Conservation (phyloP, 306 rosid genomes). For the Ormosia emarginata region DNA sequence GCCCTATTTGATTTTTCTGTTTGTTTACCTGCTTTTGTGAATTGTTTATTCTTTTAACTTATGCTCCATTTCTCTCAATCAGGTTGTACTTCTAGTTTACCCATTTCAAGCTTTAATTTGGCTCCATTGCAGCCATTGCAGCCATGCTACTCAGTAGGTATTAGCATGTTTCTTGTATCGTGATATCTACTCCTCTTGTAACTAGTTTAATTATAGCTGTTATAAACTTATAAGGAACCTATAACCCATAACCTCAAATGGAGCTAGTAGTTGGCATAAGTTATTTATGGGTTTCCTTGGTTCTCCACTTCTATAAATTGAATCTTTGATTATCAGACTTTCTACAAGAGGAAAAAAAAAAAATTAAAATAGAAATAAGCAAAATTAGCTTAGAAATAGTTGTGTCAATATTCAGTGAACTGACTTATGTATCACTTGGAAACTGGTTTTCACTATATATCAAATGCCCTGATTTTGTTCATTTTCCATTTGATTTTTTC, state of each 20-base stretch:
- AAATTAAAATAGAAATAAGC: background rate
- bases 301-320: background rate
- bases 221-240: background rate
- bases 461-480: background rate
- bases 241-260: background rate
- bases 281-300: background rate
- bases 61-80: slow-evolving; percentile 25
- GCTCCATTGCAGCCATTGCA: no score
- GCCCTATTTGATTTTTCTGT: background rate
- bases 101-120: slow-evolving; percentile 80
- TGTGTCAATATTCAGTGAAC: background rate
- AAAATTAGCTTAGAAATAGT: background rate
- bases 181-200: background rate
- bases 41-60: background rate
- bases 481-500: background rate
- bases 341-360: background rate
- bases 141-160: background rate
- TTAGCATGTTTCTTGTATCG: background rate
- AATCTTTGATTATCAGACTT: background rate
- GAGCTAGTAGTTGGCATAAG: background rate
- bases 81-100: slow-evolving; percentile 69
- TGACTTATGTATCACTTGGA: background rate
- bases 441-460: slow-evolving; percentile 6
- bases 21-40: background rate
- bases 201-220: background rate